Evolutionary conservation across 805 yeast genomes (phyloP), one percentile per base, ranked within the genome.

Genomic region (Hanseniaspora valbyensis): DNA sequence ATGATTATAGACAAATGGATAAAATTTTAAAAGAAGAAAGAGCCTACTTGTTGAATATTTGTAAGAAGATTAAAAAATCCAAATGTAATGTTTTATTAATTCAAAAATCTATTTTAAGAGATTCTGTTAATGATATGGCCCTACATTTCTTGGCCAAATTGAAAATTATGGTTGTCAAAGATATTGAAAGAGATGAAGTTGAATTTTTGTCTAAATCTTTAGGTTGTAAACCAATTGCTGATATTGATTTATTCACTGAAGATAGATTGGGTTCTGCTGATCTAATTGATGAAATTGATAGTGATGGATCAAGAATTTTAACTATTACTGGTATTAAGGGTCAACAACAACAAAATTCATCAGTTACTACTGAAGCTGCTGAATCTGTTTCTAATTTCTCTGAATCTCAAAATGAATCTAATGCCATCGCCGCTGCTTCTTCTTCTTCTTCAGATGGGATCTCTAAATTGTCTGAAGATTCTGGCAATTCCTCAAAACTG

Each of bases 1-100:
- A 85, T 63, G 99, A 92, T 67, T 92, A 92, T 72, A 79, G 98
- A 68, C 98, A 92, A 69, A 92, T 92, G 99, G 99, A 92, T 69
- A 92, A 90, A 71, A 92, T 92, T 59, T 74, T 92, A 64, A 92
- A 94, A 64, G 99, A 92, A 69, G 98, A 92, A 73, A 81, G 99
- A 65, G 92, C 95, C 26, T 92, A 92, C 65, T 71, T 92, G 62
- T 76, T 92, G 64, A 90, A 90, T 66, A 84, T 92, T 64, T 89
- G 96, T 73, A 92, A 92, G 69, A 87, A 86, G 65, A 87, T 92
- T 69, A 92, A 94, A 65, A 92, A 92, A 74, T 83, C 96, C 57
- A 92, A 89, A 69, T 92, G 98, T 73, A 89, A 89, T 59, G 96
- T 88, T 52, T 66, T 88, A 57, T 72, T 88, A 60, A 84, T 88